phyloP scores from a whole-genome alignment of 225 moss, liverwort and hornwort species.

The Pseudoscleropodium purum region DNA sequence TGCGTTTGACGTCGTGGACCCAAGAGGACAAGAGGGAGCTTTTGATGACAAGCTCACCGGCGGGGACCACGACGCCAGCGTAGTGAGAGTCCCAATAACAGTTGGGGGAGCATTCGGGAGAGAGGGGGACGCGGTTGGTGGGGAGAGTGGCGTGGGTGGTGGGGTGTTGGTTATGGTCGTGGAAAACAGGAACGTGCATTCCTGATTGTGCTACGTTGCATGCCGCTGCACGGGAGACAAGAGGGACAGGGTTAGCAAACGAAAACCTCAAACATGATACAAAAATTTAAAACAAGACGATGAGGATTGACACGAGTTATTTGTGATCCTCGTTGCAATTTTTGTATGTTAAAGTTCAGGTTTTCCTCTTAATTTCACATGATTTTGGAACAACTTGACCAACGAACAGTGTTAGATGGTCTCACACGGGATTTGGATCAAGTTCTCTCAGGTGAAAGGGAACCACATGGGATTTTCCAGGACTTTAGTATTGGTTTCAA shows the following conservation, averaged over 20 bases:
- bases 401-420: background rate
- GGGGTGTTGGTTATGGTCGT: background rate
- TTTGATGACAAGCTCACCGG: background rate
- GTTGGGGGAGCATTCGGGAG: slow-evolving; percentile 20
- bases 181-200: background rate
- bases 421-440: background rate
- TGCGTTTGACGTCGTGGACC: slow-evolving; percentile 30
- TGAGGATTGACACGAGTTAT: background rate
- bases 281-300: background rate
- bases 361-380: no score
- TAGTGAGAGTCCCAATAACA: background rate
- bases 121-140: slow-evolving; percentile 16
- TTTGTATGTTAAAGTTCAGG: no score
- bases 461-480: background rate
- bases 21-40: slow-evolving; percentile 11
- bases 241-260: background rate
- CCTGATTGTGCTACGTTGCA: background rate
- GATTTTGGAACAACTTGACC: background rate
- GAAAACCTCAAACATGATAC: background rate
- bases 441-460: background rate
- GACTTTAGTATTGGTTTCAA: background rate
- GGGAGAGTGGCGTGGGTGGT: slow-evolving; percentile 21
- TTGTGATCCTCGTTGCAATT: no score
- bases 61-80: background rate
- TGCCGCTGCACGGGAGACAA: background rate